phyloP scores from a whole-genome alignment of 345 rosid genomes.

The Pistacia vera region DNA sequence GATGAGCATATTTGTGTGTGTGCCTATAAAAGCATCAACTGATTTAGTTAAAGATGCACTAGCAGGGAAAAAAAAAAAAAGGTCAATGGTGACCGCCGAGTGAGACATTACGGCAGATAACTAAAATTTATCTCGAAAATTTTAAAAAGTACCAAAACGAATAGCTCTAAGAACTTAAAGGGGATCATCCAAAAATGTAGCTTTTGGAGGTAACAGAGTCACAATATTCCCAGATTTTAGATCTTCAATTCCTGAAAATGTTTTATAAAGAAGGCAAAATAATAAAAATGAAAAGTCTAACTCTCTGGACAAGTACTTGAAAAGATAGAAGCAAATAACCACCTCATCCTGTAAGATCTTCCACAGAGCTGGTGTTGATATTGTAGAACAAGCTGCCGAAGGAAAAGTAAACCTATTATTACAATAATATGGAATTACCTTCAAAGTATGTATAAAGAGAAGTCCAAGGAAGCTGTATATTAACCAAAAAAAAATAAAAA shows the following conservation, averaged over 20 bases:
- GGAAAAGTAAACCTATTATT: conserved; percentile 18
- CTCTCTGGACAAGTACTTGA: conserved; percentile 4
- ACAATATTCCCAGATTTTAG: too few species aligned
- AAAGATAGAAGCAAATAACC: conserved; percentile 15
- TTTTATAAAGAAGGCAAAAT: conserved; percentile 16
- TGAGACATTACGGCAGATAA: background rate
- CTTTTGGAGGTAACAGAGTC: too few species aligned
- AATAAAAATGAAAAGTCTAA: background rate
- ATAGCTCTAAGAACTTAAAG: conserved; percentile 93
- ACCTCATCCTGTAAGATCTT: conserved; percentile 94
- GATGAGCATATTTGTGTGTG: too few species aligned
- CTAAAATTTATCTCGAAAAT: background rate
- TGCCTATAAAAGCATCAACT: background rate
- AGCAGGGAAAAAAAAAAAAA: background rate
- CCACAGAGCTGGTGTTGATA: conserved; percentile 67
- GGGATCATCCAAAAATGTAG: conserved; percentile 93
- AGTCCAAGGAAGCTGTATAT: background rate
- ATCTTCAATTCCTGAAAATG: conserved; percentile 51
- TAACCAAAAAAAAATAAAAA: background rate
- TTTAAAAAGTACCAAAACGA: conserved; percentile 73
- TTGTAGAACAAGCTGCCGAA: conserved; percentile 86
- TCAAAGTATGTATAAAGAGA: background rate
- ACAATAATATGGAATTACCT: conserved; percentile 3
- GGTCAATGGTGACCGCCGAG: background rate
- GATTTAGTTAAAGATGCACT: background rate